phyloP scores from a whole-genome alignment of 2,329 filamentous ascomycete species.

The Aspergillus niger region DNA sequence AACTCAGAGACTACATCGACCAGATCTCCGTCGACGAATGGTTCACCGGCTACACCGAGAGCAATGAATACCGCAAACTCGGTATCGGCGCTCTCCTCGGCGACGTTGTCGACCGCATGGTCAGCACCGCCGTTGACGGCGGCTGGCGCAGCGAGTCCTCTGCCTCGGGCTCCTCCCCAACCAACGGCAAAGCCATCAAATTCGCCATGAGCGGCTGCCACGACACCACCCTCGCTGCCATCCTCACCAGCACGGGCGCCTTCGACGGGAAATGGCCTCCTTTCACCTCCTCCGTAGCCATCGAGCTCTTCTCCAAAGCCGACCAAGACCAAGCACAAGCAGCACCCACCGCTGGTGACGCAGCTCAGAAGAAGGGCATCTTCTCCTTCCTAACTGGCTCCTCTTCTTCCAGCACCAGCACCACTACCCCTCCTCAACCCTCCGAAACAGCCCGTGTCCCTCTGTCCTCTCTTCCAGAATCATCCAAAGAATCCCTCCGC shows the following conservation, averaged over 20 bases:
- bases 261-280: constrained; percentile 83
- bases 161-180: constrained; percentile 48
- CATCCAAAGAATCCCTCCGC: constrained; percentile 30
- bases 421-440: constrained; percentile 18
- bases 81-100: constrained; percentile 85
- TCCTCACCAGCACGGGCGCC: constrained; percentile 76
- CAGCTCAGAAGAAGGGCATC: constrained; percentile 29
- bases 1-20: constrained; percentile 68
- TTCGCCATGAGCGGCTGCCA: constrained; percentile 85
- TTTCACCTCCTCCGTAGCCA: constrained; percentile 86
- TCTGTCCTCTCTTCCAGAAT: constrained; percentile 32
- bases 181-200: constrained; percentile 55
- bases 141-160: constrained; percentile 54
- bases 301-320: constrained; percentile 74
- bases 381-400: constrained; percentile 35
- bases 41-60: constrained; percentile 85
- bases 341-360: constrained; percentile 1
- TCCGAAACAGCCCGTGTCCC: constrained; percentile 39
- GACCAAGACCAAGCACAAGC: constrained; percentile 7
- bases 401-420: constrained; percentile 18
- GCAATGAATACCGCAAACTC: constrained; percentile 79
- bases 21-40: constrained; percentile 84
- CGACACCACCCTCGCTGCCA: constrained; percentile 84
- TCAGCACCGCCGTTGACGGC: constrained; percentile 63
- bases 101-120: constrained; percentile 76